phyloP scores from a whole-genome alignment of 129 eudicot species.

The Dittrichia graveolens region DNA sequence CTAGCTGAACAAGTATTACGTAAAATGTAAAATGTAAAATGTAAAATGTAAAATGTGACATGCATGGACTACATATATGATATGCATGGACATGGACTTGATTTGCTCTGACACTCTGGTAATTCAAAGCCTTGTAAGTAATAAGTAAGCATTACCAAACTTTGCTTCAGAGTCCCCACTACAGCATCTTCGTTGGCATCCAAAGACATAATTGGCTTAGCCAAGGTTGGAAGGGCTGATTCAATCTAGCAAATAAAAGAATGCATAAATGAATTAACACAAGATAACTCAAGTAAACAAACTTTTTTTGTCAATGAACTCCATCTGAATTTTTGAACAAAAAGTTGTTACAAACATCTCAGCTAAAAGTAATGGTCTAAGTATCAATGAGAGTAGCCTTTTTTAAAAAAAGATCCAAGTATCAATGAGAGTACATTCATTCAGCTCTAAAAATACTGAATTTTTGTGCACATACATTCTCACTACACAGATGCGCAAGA shows the following conservation, averaged over 20 bases:
- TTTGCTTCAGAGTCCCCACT: conserved; percentile 89
- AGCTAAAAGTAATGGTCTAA: not conserved
- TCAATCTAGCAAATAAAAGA: conserved; percentile 64
- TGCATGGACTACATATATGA: too few relatives aligned
- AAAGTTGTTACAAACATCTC: not conserved
- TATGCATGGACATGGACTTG: too few relatives aligned
- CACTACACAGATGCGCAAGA: conserved; percentile 12
- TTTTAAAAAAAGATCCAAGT: not conserved
- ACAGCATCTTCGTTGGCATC: conserved; percentile 99
- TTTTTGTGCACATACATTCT: conserved; percentile 6
- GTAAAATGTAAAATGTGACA: too few relatives aligned
- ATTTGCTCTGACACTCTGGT: not conserved
- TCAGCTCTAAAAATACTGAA: not conserved
- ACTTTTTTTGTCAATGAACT: not conserved
- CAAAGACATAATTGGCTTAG: conserved; percentile 92
- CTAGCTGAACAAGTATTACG: not conserved
- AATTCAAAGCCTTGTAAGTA: not conserved
- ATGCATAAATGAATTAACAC: conserved; percentile 11
- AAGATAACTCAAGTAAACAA: not conserved
- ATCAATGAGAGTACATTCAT: not conserved
- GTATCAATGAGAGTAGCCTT: not conserved
- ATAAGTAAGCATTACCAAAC: conserved; percentile 66
- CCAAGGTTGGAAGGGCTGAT: conserved; percentile 84
- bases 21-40: too few relatives aligned
- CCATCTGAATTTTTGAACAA: not conserved